Evolutionary conservation across 2,329 filamentous ascomycete genomes (phyloP).

Genomic region (Clonostachys rosea): DNA sequence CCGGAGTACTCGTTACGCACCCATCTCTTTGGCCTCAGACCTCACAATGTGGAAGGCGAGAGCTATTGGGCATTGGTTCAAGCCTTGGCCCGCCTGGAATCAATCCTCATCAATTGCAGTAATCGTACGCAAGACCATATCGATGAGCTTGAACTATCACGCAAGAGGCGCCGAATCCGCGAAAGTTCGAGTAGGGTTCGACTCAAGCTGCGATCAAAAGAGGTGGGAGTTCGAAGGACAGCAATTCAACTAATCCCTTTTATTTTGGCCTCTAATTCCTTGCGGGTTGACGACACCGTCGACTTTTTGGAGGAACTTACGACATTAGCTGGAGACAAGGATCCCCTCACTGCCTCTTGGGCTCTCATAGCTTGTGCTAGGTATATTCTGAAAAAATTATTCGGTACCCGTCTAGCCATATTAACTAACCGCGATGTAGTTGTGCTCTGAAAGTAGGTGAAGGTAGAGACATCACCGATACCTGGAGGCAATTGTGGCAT

Average conservation of each 20-base stretch:
- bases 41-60: constrained; percentile 49
- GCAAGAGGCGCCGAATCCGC: constrained; percentile 44
- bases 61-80: constrained; percentile 57
- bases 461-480: constrained; percentile 27
- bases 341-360: constrained; percentile 66
- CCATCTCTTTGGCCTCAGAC: constrained; percentile 46
- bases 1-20: constrained; percentile 39
- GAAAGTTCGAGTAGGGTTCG: constrained; percentile 38
- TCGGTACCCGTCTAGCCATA: constrained; percentile 3
- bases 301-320: constrained; percentile 55
- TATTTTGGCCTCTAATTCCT: constrained; percentile 38
- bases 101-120: constrained; percentile 27
- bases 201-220: constrained; percentile 38
- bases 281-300: constrained; percentile 45
- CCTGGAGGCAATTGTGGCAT: constrained; percentile 76
- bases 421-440: constrained; percentile 10
- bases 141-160: constrained; percentile 37
- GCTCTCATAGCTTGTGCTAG: constrained; percentile 77
- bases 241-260: constrained; percentile 56
- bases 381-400: constrained; percentile 46
- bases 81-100: constrained; percentile 53
- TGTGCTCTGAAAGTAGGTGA: constrained; percentile 4
- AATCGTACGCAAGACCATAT: constrained; percentile 10
- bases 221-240: constrained; percentile 39
- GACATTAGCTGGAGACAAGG: constrained; percentile 64